Evolutionary conservation across 2,329 filamentous ascomycete genomes (phyloP).

Genomic region (Fusarium goolgardi): DNA sequence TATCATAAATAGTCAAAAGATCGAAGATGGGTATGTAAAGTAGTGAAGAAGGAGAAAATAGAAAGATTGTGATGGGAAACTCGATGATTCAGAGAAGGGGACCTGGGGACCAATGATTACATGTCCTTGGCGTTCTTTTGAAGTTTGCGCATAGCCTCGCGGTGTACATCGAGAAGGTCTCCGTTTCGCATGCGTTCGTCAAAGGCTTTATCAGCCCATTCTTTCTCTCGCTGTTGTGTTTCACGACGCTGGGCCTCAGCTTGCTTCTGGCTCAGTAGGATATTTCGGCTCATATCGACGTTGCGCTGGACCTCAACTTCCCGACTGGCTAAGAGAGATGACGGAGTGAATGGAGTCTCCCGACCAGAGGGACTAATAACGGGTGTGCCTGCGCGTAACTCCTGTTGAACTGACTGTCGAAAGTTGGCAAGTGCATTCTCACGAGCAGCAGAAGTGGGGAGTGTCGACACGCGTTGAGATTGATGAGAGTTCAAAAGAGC

Average conservation of each 20-base stretch:
- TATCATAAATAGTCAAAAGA: conserved; percentile 42
- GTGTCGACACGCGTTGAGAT: conserved; percentile 60
- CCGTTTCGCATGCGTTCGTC: conserved; percentile 81
- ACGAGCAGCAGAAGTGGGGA: conserved; percentile 59
- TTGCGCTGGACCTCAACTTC: conserved; percentile 59
- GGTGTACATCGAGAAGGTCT: conserved; percentile 79
- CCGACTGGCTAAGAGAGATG: conserved; percentile 51
- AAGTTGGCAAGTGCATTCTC: conserved; percentile 74
- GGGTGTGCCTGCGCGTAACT: conserved; percentile 62
- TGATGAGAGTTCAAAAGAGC: conserved; percentile 66
- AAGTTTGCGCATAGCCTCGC: conserved; percentile 83
- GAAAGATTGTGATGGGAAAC: conserved; percentile 15
- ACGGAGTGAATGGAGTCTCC: conserved; percentile 54
- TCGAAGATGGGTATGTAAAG: conserved; percentile 33
- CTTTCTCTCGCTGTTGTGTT: conserved; percentile 66
- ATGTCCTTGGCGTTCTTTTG: conserved; percentile 63
- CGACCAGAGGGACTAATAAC: conserved; percentile 50
- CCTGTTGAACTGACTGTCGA: conserved; percentile 72
- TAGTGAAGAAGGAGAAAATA: conserved; percentile 13
- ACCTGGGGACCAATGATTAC: conserved; percentile 4
- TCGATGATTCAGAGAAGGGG: neutral
- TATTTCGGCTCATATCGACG: conserved; percentile 65
- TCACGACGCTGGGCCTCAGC: conserved; percentile 71
- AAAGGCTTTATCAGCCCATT: conserved; percentile 71
- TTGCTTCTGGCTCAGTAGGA: conserved; percentile 71